Conservation (phyloP, 257 asterid species). For the Orobanche coerulescens region DNA sequence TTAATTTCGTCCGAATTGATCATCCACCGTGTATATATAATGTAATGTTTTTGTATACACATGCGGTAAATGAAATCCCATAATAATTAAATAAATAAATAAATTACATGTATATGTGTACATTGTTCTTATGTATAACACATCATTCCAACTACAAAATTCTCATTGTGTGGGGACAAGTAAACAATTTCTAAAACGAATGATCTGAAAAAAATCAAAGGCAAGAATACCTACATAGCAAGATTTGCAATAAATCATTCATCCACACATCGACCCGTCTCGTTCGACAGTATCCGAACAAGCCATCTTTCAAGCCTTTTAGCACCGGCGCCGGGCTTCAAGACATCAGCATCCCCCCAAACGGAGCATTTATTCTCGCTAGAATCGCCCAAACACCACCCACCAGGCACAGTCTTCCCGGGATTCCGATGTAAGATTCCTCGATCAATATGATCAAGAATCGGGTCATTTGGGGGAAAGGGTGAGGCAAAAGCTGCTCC, state of each 20-base stretch:
- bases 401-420: constrained; percentile 60
- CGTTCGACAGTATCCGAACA: constrained; percentile 37
- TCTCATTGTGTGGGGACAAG: too few relatives aligned
- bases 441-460: constrained; percentile 64
- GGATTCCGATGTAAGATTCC: constrained; percentile 41
- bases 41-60: too few relatives aligned
- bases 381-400: constrained; percentile 83
- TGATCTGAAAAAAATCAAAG: too few relatives aligned
- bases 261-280: constrained; percentile 26
- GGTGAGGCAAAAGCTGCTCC: constrained; percentile 84
- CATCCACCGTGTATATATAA: too few relatives aligned
- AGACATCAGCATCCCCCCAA: constrained; percentile 85
- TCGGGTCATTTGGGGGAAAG: constrained; percentile 36
- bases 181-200: too few relatives aligned
- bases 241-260: constrained; percentile 28
- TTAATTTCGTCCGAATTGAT: too few relatives aligned
- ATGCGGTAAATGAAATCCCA: too few relatives aligned
- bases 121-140: too few relatives aligned
- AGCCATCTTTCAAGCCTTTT: constrained; percentile 53
- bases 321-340: constrained; percentile 70
- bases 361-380: constrained; percentile 34
- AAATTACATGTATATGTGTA: too few relatives aligned
- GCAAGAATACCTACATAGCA: too few relatives aligned
- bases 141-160: too few relatives aligned
- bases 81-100: too few relatives aligned